Evolutionary conservation across 2,329 filamentous ascomycete genomes (phyloP), one percentile per base, ranked within the genome.

Genomic region (Aspergillus felis): DNA sequence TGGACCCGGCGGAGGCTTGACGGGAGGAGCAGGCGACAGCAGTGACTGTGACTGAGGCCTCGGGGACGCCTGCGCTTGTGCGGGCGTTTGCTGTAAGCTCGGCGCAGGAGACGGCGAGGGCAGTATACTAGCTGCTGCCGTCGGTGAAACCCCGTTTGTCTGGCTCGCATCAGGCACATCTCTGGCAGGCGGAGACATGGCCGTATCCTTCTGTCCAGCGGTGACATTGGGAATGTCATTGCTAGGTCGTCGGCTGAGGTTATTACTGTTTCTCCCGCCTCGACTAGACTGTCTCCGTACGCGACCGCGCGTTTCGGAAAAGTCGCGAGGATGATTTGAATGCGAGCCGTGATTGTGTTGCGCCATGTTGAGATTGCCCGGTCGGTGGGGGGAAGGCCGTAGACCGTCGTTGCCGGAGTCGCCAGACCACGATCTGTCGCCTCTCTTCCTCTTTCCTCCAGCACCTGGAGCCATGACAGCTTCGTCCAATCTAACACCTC

Each of bases 381-480:
- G 78, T 58, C 73, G 78, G 73, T 79, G 78, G 64, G 75, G 78
- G 61, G 78, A 80, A 60, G 76, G 78, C 61, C 76, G 73, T 56
- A 67, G 67, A 54, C 65, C 66, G 62, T 77, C 74, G 66, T 73
- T 72, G 46, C 68, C 67, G 48, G 72, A 73, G 58, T 79, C 76
- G 54, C 73, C 72, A 46, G 77, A 76, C 69, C 73, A 79, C 42
- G 71, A 71, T 64, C 77, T 70, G 55, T 79, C 78, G 54, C 66
- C 69, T 68, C 77, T 71, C 77, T 86, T 86, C 61, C 84, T 78
- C 77, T 87, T 87, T 54, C 76, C 74, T 62, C 74, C 74, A 55
- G 72, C 72, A 62, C 71, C 72, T 63, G 79, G 81, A 71, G 81
- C 76, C 82, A 84, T 84, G 69, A 61, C 69, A 64, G 66, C 66